These are phyloP conservation scores for Diphasiastrum complanatum DNA, from an alignment of 83 land plant genomes.

Conservation along the genomic window DNA sequence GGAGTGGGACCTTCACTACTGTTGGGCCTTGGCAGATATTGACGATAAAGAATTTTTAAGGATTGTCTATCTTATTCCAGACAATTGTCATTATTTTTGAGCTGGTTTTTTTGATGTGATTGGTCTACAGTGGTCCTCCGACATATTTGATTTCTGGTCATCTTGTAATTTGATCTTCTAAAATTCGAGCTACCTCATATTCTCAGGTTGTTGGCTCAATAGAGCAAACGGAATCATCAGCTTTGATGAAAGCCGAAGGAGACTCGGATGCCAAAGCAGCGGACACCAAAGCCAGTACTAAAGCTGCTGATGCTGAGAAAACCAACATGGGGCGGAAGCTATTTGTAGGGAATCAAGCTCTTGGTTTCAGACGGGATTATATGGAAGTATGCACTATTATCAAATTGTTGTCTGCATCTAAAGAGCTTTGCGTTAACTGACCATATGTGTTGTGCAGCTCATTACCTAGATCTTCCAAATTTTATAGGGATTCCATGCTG, in stretches of 20 bases:
- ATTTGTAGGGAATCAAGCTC: conserved; percentile 77
- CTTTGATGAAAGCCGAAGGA: conserved; percentile 40
- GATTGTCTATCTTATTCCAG: too few relatives aligned
- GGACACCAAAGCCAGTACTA: conserved; percentile 40
- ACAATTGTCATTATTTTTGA: too few relatives aligned
- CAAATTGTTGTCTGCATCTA: neutral
- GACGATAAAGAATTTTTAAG: too few relatives aligned
- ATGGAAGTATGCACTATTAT: conserved; percentile 63
- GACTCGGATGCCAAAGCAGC: conserved; percentile 31
- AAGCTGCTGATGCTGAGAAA: conserved; percentile 44
- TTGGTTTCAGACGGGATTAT: conserved; percentile 72
- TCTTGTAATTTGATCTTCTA: too few relatives aligned
- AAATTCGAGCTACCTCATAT: too few relatives aligned
- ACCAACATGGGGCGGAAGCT: conserved; percentile 57
- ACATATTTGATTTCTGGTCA: too few relatives aligned
- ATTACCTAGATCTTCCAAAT: neutral
- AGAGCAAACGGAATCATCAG: conserved; percentile 51
- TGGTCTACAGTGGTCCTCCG: too few relatives aligned
- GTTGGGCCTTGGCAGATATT: too few relatives aligned
- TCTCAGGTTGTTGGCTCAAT: conserved; percentile 75
- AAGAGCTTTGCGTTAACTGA: neutral
- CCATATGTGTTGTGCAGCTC: conserved; percentile 1
- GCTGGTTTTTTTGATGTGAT: too few relatives aligned
- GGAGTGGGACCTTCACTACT: too few relatives aligned
- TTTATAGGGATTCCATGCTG: too few relatives aligned